Evolutionary conservation across 129 eudicot genomes (phyloP).

Genomic region (Daucus carota): DH1_v3.0 NC_030387.2:24889501-24890000

Average conservation of each 20-base stretch:
- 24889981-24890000: neutral
- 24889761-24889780: neutral
- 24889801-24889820: neutral
- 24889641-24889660: neutral
- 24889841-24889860: neutral
- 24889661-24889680: neutral
- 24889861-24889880: neutral
- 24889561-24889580: constrained; percentile 36
- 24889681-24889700: neutral
- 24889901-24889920: neutral
- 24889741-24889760: neutral
- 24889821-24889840: neutral
- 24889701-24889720: neutral
- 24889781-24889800: neutral
- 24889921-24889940: neutral
- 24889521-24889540: constrained; percentile 61
- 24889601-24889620: neutral
- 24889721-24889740: neutral
- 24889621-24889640: neutral
- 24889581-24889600: constrained; percentile 17
- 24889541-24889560: constrained; percentile 74
- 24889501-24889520: constrained; percentile 81
- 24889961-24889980: neutral
- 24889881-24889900: neutral
- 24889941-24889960: neutral